Percentiles rank a stretch among this genome's conserved stretches.
These are phyloP conservation scores for Cladophialophora immunda DNA, from an alignment of 2,329 filamentous ascomycete species.

Conservation along the genomic window DNA sequence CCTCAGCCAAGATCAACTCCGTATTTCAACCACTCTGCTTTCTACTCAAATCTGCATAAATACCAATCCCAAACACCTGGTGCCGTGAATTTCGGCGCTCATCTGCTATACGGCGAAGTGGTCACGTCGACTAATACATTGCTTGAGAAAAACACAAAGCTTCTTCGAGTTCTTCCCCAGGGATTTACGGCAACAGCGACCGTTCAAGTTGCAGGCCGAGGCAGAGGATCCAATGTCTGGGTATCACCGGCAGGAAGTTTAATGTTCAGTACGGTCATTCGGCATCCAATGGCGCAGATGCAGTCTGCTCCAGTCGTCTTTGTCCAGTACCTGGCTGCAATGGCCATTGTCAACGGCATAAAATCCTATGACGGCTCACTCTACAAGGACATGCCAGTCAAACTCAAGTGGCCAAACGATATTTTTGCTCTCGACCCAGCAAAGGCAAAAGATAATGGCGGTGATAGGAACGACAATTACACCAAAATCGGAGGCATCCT, in stretches of 20 bases:
- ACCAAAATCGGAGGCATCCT: conserved; percentile 94
- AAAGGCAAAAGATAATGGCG: conserved; percentile 35
- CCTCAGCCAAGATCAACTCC: conserved; percentile 79
- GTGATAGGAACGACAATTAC: conserved; percentile 56
- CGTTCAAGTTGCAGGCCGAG: conserved; percentile 85
- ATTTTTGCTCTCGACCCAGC: conserved; percentile 76
- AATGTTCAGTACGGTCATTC: conserved; percentile 87
- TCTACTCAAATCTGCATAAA: conserved; percentile 73
- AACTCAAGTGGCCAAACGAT: conserved; percentile 98
- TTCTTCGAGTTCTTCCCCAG: conserved; percentile 78
- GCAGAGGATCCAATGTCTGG: conserved; percentile 93
- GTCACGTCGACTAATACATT: conserved; percentile 94
- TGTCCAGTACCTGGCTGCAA: conserved; percentile 88
- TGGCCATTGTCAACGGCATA: conserved; percentile 86
- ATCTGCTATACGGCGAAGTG: conserved; percentile 87
- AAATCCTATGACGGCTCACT: conserved; percentile 76
- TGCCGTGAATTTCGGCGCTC: conserved; percentile 73
- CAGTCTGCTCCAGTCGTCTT: conserved; percentile 84
- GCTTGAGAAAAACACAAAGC: conserved; percentile 86
- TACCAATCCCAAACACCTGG: conserved; percentile 64
- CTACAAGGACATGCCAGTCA: conserved; percentile 79
- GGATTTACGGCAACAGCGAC: conserved; percentile 91
- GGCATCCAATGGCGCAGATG: conserved; percentile 78
- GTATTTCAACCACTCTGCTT: conserved; percentile 83
- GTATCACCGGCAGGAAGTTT: conserved; percentile 85